Evolutionary conservation across 805 yeast species (phyloP), one percentile per base, ranked within the genome.

Genomic region (Isabelozyma gotoi): DNA sequence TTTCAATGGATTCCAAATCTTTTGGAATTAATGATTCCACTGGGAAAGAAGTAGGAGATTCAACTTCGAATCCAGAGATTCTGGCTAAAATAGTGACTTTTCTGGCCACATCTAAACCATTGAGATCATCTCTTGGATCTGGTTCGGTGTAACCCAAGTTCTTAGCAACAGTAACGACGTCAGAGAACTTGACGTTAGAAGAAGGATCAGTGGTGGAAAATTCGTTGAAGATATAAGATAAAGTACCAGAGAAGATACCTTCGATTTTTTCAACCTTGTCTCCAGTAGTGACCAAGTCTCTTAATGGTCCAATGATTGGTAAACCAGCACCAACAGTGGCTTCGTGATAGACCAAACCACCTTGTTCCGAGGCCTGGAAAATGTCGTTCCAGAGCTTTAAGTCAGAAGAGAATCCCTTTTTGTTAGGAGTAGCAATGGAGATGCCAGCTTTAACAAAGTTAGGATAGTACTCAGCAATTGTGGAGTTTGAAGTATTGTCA

Each of bases 301-400:
- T 87, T 59, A 94, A 73, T 40, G 97, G 86, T 38, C 89, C 84
- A 56, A 94, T 84, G 49, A 94, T 82, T 47, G 99, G 99, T 64
- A 94, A 77, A 45, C 98, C 99, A 35, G 99, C 99, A 61, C 98
- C 98, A 46, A 94, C 98, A 6, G 97, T 89, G 40, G 99, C 96
- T 76, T 94, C 99, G 62, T 94, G 99, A 76, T 90, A 92, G 36
- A 90, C 96, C 50, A 92, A 75, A 33, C 89, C 91, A 37, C 77
- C 74, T 33, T 71, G 67, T 32, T 73, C 76, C 29, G 85, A 77
- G 40, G 67, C 66, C 29, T 64, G 59, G 56, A 88, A 88, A 43
- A 94, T 81, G 40, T 77, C 75, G 44, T 88, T 78, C 97, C 98
- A 94, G 10, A 83, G 68, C 18, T 71, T 64, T 48, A 86, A 67